A percentile compares a stretch with the other conserved stretches of the same genome.
Conservation (phyloP, 2,329 filamentous ascomycete species). For the Hysterium pulicare region DNA sequence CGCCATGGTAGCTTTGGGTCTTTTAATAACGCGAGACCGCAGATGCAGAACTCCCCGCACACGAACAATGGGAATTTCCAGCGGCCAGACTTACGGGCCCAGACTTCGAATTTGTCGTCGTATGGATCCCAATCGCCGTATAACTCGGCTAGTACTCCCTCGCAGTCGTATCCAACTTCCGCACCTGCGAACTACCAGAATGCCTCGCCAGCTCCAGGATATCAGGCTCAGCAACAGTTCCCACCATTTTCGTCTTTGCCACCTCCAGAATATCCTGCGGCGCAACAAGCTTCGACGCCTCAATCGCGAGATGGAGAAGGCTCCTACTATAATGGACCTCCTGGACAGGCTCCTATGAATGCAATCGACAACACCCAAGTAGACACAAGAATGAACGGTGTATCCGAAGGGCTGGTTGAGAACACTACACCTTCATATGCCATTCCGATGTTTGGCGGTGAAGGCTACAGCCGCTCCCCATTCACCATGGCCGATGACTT, state of each 20-base stretch:
- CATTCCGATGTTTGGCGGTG: slow-evolving; percentile 83
- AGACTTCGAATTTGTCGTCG: slow-evolving; percentile 33
- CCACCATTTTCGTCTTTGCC: slow-evolving; percentile 59
- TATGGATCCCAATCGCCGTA: slow-evolving; percentile 35
- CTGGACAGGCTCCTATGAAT: slow-evolving; percentile 36
- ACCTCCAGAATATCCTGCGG: slow-evolving; percentile 53
- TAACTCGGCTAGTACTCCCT: slow-evolving; percentile 39
- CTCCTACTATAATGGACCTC: slow-evolving; percentile 34
- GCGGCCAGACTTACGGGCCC: slow-evolving; percentile 33
- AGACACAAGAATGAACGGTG: slow-evolving; percentile 30
- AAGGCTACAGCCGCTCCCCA: slow-evolving; percentile 80
- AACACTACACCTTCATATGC: slow-evolving; percentile 54
- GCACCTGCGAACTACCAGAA: slow-evolving; percentile 43
- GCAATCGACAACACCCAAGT: slow-evolving; percentile 36
- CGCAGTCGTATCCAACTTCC: slow-evolving; percentile 47
- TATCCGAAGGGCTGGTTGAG: slow-evolving; percentile 41
- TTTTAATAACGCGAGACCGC: slow-evolving; percentile 26
- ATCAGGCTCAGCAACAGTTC: slow-evolving; percentile 60
- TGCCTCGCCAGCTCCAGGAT: slow-evolving; percentile 39
- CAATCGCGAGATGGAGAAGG: slow-evolving; percentile 32
- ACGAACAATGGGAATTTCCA: slow-evolving; percentile 31
- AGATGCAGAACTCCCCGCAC: slow-evolving; percentile 37
- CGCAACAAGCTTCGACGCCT: slow-evolving; percentile 31
- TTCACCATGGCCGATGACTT: slow-evolving; percentile 87
- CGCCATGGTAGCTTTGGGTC: slow-evolving; percentile 31